Evolutionary conservation across 192 early-diverging fungal species (phyloP).

Genomic region (Coemansia asiatica): DNA sequence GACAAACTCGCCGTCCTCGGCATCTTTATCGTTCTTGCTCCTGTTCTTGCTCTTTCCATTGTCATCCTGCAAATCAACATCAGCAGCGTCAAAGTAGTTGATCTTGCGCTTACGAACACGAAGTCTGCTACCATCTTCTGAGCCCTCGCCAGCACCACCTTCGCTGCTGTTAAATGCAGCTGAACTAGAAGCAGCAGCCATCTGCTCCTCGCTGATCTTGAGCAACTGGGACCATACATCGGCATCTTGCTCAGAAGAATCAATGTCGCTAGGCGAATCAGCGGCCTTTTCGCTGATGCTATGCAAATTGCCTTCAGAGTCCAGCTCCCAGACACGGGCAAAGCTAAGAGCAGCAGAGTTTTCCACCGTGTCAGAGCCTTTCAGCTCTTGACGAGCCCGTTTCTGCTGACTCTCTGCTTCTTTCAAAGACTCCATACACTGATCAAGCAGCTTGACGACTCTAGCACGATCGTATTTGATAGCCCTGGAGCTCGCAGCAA

Average conservation of each 20-base stretch:
- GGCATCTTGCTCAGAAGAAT: neutral
- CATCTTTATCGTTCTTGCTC: neutral
- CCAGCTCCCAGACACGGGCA: conserved; percentile 33
- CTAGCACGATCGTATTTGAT: conserved; percentile 24
- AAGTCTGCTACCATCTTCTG: conserved; percentile 13
- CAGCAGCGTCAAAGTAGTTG: conserved; percentile 15
- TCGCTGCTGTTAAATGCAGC: neutral
- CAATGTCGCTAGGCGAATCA: neutral
- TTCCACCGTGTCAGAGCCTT: neutral
- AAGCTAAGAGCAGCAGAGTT: conserved; percentile 14
- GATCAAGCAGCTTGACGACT: conserved; percentile 21
- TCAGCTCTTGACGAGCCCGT: neutral
- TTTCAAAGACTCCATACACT: conserved; percentile 20
- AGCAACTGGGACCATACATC: conserved; percentile 29
- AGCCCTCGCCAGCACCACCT: neutral
- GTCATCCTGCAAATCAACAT: neutral
- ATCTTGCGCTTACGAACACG: conserved; percentile 40
- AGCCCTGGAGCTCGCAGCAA: conserved; percentile 7
- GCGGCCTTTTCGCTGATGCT: neutral
- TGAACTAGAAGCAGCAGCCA: neutral
- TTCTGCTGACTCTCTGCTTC: conserved; percentile 3
- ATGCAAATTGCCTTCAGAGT: neutral
- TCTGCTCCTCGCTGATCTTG: conserved; percentile 1
- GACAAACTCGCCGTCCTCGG: conserved; percentile 13
- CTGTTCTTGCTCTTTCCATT: neutral